Conservation (phyloP, 768 basidiomycete species). For the Auricularia heimuer region DNA sequence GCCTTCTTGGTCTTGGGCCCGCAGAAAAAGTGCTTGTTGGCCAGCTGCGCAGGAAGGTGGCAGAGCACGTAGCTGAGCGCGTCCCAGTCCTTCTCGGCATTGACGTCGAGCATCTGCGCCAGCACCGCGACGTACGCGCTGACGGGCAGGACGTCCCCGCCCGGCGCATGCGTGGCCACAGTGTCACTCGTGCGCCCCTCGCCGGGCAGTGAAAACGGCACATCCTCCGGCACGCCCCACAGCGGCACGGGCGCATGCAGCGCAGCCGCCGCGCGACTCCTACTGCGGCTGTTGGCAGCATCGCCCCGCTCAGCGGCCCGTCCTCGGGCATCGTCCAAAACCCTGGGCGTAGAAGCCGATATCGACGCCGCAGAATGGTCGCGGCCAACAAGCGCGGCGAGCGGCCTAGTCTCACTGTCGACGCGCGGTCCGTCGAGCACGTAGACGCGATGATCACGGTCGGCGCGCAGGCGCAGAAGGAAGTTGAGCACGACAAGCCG, state of each 20-base stretch:
- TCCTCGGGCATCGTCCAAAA: not conserved
- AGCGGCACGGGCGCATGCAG: constrained; percentile 17
- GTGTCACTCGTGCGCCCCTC: constrained; percentile 44
- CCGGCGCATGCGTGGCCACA: constrained; percentile 21
- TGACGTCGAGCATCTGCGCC: constrained; percentile 49
- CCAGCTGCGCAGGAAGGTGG: constrained; percentile 80
- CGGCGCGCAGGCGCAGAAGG: constrained; percentile 78
- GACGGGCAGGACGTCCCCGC: constrained; percentile 42
- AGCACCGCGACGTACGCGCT: constrained; percentile 63
- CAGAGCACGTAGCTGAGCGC: constrained; percentile 85
- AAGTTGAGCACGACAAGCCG: constrained; percentile 74
- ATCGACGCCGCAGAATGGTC: constrained; percentile 18
- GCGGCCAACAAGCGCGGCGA: constrained; percentile 59
- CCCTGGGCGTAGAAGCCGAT: not conserved
- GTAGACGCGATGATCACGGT: constrained; percentile 81
- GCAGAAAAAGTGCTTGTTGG: constrained; percentile 95
- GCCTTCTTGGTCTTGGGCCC: constrained; percentile 67
- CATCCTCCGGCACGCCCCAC: constrained; percentile 61
- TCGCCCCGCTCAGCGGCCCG: not conserved
- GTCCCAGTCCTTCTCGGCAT: constrained; percentile 75
- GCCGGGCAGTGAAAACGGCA: constrained; percentile 57
- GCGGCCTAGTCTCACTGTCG: constrained; percentile 32
- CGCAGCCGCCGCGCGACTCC: not conserved
- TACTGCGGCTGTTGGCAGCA: not conserved
- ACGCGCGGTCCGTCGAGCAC: constrained; percentile 41